Base-by-base conservation (phyloP, 345 rosid species). In the Eucalyptus globulus region DNA sequence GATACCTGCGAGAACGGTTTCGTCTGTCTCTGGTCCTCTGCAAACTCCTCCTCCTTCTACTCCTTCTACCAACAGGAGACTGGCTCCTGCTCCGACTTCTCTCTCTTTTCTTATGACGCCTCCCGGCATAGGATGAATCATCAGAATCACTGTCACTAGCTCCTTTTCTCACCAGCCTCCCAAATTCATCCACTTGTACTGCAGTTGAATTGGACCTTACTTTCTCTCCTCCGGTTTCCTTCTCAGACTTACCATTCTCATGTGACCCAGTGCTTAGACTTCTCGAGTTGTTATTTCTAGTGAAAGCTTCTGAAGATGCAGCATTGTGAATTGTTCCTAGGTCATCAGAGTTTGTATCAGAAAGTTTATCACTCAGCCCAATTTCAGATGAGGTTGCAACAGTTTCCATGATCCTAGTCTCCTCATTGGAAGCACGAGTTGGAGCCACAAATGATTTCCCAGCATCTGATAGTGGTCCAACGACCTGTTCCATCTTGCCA, bases 141-240 rank as follows among this genome's bases (percentile, higher is more conserved):
- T 95, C 95, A 37, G 95, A 93, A 58, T 95, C 95, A 90, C 95
- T 94, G 45, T 94, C 96, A 92, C 94, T 94, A 80, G 85, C 93
- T 91, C 92, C 94, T 89, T 95, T 89, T 88, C 93, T 92, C 83
- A 92, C 88, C 90, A 94, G 89, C 89, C 97, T 93, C 87, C 97
- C 96, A 93, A 94, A 95, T 88, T 92, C 89, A 90, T 95, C 96
- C 62, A 94, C 92, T 91, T 93, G 93, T 31, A 27, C 88, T n/a
- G 90, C 87, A 93, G 90, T 87, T 87, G 92, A 86, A 90, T 89
- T 88, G 80, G 88, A 86, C n/a, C 86, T 90, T 86, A 86, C 22
- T 54, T 86, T 88, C 90, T 91, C 88, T 80, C 89, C 91, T 50
- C 85, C 90, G 44, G 51, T 65, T 50, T 90, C 92, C 89, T 93